Base-by-base conservation (phyloP, 208 protist genomes). In the Trypanosoma cruzi region DNA sequence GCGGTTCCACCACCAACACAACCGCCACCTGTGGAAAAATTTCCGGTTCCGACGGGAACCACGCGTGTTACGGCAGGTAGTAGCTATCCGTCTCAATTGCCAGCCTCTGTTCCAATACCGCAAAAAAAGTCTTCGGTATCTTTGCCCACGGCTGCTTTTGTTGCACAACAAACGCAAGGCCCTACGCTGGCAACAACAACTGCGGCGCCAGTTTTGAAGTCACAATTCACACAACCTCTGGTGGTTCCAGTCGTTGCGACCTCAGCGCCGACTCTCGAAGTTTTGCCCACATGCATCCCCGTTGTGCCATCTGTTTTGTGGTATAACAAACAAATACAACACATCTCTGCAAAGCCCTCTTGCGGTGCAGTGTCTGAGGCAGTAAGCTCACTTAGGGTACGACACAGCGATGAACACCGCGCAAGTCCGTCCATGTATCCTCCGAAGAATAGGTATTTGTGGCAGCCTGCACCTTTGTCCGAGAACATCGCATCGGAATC, bases 361-460 rank as follows among this genome's bases (percentile, higher is more conserved):
- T n/a, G 20, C 6, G 49, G 2, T 13, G 48, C 26, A 37, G 8
- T 54, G 0, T 28, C 48, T 22, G 20, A 44, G 14, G 44, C 46
- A 20, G 36, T 46, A 16, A 62, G n/a, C 22, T 26, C 18, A 62
- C 26, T 62, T 56, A 34, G 60, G 22, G 49, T 40, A 26, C 31
- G 46, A 64, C 32, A 36, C 20, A 49, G 53, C 13, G 62, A 26
- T 22, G 58, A 69, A 22, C 59, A 64, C 32, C 34, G 62, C 16
- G 13, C 36, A 14, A 64, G 37, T 13, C 57, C 65, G 36, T 64
- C 46, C 20, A 52, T 68, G n/a, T 28, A 52, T 10, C 22, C 20
- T 13, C 86, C 85, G 75, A 29, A 64, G n/a, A 91, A 92, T 58
- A 28, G 36, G 29, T 92, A 84, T 57, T 79, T 89, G 52, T 64